A percentile compares a stretch with the other conserved stretches of the same genome.
phyloP scores from a whole-genome alignment of 257 asterid genomes.

The Misopates orontium region DNA sequence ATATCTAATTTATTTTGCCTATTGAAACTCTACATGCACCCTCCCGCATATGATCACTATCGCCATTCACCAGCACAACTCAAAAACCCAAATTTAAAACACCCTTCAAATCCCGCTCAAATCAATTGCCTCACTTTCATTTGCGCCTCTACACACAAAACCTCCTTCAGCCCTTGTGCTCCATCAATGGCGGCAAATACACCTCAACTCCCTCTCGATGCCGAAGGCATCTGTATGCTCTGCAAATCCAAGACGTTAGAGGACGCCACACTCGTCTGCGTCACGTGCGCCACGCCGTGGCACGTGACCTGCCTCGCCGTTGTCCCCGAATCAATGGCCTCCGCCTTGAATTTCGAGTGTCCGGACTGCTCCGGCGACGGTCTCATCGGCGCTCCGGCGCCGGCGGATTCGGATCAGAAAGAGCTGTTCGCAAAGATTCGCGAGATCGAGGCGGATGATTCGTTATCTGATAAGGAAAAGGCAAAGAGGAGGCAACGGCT shows the following conservation, averaged over 20 bases:
- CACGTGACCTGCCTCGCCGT: slow-evolving; percentile 58
- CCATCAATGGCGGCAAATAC: slow-evolving; percentile 41
- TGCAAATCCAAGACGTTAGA: slow-evolving; percentile 56
- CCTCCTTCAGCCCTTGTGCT: not conserved
- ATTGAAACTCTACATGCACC: not conserved
- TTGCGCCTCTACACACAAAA: not conserved
- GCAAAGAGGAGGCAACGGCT: slow-evolving; percentile 63
- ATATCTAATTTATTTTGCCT: no score
- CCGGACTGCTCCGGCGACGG: slow-evolving; percentile 83
- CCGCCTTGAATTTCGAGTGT: slow-evolving; percentile 45
- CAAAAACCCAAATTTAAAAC: slow-evolving; percentile 15
- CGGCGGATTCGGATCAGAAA: slow-evolving; percentile 31
- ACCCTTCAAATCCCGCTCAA: slow-evolving; percentile 26
- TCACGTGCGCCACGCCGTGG: slow-evolving; percentile 81
- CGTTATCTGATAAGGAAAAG: slow-evolving; percentile 66
- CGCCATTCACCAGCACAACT: not conserved
- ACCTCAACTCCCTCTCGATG: slow-evolving; percentile 56
- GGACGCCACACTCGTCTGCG: slow-evolving; percentile 50
- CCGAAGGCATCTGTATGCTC: slow-evolving; percentile 71
- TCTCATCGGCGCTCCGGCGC: slow-evolving; percentile 48
- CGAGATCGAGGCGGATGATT: slow-evolving; percentile 59
- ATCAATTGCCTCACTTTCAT: not conserved
- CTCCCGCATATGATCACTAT: slow-evolving; percentile 14
- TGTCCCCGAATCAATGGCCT: slow-evolving; percentile 37
- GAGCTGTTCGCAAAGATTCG: slow-evolving; percentile 57